Evolutionary conservation across 139 green algal species (phyloP).

Genomic region (Spirogloea muscicola): DNA sequence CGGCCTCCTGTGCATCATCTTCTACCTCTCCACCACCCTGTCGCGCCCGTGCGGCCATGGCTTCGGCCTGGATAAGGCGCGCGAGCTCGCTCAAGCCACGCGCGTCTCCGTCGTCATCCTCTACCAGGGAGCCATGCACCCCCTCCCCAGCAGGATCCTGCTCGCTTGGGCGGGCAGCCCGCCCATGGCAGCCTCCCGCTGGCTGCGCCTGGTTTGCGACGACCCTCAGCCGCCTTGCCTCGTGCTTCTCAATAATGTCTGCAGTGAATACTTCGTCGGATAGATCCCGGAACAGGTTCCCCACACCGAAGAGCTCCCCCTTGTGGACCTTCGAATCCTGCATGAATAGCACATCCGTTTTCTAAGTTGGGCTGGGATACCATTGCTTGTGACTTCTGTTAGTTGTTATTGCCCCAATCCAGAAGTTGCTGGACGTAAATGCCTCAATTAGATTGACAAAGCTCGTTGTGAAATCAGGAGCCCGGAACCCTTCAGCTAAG

Average conservation of each 20-base stretch:
- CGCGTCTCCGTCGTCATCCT: conserved; percentile 11
- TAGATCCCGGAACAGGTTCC: conserved; percentile 35
- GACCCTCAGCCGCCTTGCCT: not conserved
- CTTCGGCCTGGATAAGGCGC: conserved; percentile 1
- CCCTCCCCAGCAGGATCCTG: conserved; percentile 8
- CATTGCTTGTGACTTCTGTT: too few relatives aligned
- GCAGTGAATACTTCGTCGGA: conserved; percentile 19
- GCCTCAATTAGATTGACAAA: too few relatives aligned
- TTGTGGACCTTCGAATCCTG: conserved; percentile 17
- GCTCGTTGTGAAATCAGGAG: too few relatives aligned
- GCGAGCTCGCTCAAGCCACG: conserved; percentile 13
- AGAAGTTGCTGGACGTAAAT: too few relatives aligned
- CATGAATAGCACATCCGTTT: too few relatives aligned
- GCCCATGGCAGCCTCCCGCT: not conserved
- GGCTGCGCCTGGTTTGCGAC: not conserved
- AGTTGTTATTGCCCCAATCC: too few relatives aligned
- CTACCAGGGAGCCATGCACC: not conserved
- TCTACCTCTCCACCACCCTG: not conserved
- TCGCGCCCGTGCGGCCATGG: not conserved
- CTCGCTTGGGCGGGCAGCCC: too few relatives aligned
- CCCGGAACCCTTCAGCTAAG: too few relatives aligned
- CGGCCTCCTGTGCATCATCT: not conserved
- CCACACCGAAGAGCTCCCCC: conserved; percentile 36
- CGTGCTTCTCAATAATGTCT: conserved; percentile 24
- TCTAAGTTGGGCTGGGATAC: too few relatives aligned